Base-by-base conservation (phyloP, 2,329 filamentous ascomycete genomes). In the Pyrenochaeta sp. region DNA sequence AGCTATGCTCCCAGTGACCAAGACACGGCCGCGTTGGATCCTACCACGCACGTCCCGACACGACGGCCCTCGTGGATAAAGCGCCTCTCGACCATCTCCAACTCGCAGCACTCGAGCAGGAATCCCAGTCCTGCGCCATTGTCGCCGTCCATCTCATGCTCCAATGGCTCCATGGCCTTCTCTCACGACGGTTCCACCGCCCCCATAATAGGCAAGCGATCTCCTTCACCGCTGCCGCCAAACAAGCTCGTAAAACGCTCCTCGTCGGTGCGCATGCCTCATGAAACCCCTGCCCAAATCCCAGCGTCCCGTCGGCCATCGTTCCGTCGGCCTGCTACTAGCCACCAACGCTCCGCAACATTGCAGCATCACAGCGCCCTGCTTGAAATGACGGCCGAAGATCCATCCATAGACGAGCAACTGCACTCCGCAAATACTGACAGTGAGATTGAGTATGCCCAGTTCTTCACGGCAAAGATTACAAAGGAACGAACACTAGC, bases 191-290 rank as follows among this genome's bases (percentile, higher is more conserved):
- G 78, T 58, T 92, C 90, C 36, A 85, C 83, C 1, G 86, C 84
- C 25, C 88, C 90, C 15, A 90, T 92, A 56, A 76, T 90, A 24
- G 73, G 79, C 74, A 63, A 78, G 75, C 65, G 67, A 22, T 70
- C 70, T 12, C 74, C 79, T 40, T 67, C 73, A 30, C 73, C 77
- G 15, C 76, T 86, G 32, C 81, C 86, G 8, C 89, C 88, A 19
- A 93, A 93, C 77, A 93, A 92, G 79, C 82, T 93, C 40, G 90
- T 93, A 51, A 94, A 94, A 78, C 87, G 90, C 59, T 83, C 86
- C 37, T 84, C 88, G 2, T 87, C 89, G 22, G 79, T 82, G 46
- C 83, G 84, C 63, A 79, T 79, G 50, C 72, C 80, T 51, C 78
- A 79, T 60, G 73, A 81, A 47, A 78, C 82, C 5, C 71, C 78